phyloP scores from a whole-genome alignment of 352 stramenopile species.

The Plasmopara viticola region DNA sequence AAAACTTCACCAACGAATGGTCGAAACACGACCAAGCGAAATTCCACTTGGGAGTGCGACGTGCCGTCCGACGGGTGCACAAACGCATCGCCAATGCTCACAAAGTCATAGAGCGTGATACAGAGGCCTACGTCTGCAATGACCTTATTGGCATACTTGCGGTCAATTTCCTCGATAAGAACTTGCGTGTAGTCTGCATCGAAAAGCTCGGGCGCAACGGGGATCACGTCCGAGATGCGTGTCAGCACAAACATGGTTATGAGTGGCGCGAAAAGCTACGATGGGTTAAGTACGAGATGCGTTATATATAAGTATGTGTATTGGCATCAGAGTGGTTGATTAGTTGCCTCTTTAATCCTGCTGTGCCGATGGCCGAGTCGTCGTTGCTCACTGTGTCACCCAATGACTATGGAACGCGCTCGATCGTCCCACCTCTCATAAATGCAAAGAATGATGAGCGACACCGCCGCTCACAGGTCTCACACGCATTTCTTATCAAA shows the following conservation, averaged over 20 bases:
- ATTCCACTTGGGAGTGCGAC: constrained; percentile 85
- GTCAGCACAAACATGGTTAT: constrained; percentile 76
- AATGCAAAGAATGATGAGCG: constrained; percentile 20
- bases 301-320: not conserved
- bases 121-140: constrained; percentile 83
- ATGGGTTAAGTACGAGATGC: constrained; percentile 6
- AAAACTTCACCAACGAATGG: constrained; percentile 85
- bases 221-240: constrained; percentile 82
- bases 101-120: constrained; percentile 86
- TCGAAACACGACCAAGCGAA: constrained; percentile 86
- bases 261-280: constrained; percentile 11
- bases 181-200: constrained; percentile 80
- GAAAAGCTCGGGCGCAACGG: constrained; percentile 72
- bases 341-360: not conserved
- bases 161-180: constrained; percentile 84
- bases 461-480: constrained; percentile 56
- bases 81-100: constrained; percentile 81
- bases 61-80: constrained; percentile 81
- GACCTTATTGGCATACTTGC: constrained; percentile 89
- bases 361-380: constrained; percentile 12
- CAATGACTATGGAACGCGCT: constrained; percentile 20
- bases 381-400: constrained; percentile 10
- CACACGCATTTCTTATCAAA: constrained; percentile 60
- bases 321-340: not conserved
- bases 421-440: constrained; percentile 11